These are phyloP conservation scores for Ilex paraguariensis DNA, from an alignment of 305 asterid genomes.

Conservation along the genomic window DNA sequence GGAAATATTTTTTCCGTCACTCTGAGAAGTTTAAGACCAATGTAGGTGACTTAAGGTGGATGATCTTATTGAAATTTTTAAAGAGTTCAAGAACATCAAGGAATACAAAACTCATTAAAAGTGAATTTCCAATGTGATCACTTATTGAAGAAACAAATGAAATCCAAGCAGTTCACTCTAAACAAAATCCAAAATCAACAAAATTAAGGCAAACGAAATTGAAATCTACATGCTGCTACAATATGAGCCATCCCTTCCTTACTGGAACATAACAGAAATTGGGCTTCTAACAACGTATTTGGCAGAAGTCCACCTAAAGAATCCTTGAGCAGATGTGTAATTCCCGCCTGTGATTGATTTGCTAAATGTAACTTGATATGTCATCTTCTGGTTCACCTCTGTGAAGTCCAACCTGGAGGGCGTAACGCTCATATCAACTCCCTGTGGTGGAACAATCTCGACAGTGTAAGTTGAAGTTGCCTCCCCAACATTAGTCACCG, in stretches of 20 bases:
- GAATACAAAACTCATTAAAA: too few species aligned
- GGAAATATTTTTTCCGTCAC: too few species aligned
- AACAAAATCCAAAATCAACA: too few species aligned
- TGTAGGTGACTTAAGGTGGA: too few species aligned
- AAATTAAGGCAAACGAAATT: too few species aligned
- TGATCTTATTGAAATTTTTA: too few species aligned
- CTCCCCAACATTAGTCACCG: conserved; percentile 54
- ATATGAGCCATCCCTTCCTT: not conserved
- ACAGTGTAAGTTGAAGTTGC: conserved; percentile 27
- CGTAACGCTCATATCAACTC: conserved; percentile 23
- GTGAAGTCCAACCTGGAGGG: conserved; percentile 34
- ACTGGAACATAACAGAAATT: conserved; percentile 20
- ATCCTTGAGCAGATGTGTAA: conserved; percentile 27
- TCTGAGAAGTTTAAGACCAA: too few species aligned
- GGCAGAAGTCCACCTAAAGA: conserved; percentile 32
- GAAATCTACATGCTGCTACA: not conserved
- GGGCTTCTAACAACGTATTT: conserved; percentile 30
- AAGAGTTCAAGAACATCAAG: too few species aligned
- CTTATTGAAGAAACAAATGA: not conserved
- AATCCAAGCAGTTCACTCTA: not conserved
- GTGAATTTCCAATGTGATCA: not conserved
- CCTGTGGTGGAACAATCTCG: conserved; percentile 4
- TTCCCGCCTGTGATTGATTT: conserved; percentile 6
- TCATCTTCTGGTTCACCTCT: conserved; percentile 30
- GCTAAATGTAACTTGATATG: conserved; percentile 28